Conservation (phyloP, 192 early-diverging fungal genomes). For the Cladochytrium replicatum region DNA sequence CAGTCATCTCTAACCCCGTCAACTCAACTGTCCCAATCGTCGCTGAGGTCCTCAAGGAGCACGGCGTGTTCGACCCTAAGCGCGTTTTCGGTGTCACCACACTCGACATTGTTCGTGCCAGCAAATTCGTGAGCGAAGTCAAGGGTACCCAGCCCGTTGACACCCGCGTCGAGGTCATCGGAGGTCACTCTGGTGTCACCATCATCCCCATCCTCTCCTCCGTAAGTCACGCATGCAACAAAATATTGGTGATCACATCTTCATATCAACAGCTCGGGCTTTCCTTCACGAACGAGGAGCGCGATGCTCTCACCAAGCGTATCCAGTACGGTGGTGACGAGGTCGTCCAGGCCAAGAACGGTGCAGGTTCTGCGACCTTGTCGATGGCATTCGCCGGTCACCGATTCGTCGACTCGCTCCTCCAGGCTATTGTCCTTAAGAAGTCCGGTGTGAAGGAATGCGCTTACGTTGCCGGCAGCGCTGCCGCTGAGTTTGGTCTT, state of each 20-base stretch:
- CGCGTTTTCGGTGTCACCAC: slow-evolving; percentile 25
- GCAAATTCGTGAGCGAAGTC: slow-evolving; percentile 15
- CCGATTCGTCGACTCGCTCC: slow-evolving; percentile 16
- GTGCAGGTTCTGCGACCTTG: slow-evolving; percentile 17
- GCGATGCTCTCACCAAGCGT: slow-evolving; percentile 27
- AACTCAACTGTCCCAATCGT: slow-evolving; percentile 24
- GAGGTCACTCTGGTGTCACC: slow-evolving; percentile 24
- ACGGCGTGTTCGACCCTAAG: slow-evolving; percentile 25
- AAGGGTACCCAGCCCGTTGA: slow-evolving; percentile 15
- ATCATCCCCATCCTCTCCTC: slow-evolving; percentile 18
- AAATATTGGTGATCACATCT: background rate
- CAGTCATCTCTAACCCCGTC: slow-evolving; percentile 23
- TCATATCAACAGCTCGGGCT: background rate
- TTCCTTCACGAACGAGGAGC: slow-evolving; percentile 15
- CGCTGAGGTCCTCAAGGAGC: slow-evolving; percentile 19
- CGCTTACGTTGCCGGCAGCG: slow-evolving; percentile 13
- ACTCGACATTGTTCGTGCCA: slow-evolving; percentile 20
- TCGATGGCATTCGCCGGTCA: slow-evolving; percentile 21
- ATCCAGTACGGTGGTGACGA: slow-evolving; percentile 28
- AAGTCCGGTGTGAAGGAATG: slow-evolving; percentile 25
- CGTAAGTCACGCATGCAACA: slow-evolving; percentile 2
- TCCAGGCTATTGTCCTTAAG: slow-evolving; percentile 5
- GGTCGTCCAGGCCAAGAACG: slow-evolving; percentile 23
- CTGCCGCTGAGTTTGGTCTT: slow-evolving; percentile 14
- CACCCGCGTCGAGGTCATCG: slow-evolving; percentile 15